Base-by-base conservation (phyloP, 257 asterid genomes). In the Fraxinus quadrangulata region DNA sequence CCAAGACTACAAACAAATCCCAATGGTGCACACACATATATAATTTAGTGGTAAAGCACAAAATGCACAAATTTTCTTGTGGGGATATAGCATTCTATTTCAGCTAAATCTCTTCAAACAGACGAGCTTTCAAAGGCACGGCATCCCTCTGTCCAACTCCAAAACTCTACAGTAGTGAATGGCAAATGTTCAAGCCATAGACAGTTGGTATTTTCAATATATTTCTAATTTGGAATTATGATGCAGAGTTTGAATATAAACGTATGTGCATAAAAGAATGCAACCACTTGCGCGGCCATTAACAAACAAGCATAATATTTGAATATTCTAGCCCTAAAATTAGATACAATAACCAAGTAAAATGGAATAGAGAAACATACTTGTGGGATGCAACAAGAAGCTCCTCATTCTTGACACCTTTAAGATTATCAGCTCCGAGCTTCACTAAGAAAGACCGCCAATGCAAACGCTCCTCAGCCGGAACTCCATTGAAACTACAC, bases 371-470 rank as follows among this genome's bases (percentile, higher is more conserved):
- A 0, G 12, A 1, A 28, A 51, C 78, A 72, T 83, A 86, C 90
- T 85, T 86, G 79, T 84, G 90, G 84, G 85, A 92, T 67, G 99
- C 99, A 79, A 94, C 97, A 78, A 90, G 91, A 40, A 92, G 97
- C 89, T 94, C 99, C 86, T 94, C 99, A 79, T 92, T 92, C 86
- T 94, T 94, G 72, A 85, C 88, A 70, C 98, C 99, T 80, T 72
- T 92, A 47, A 94, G 97, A 86, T 94, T 94, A 71, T 94, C 99
- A 11, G 97, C 91, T 78, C 97, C 99, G 34, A 94, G 86, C 86
- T 92, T 94, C 70, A 94, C 99, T 59, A 94, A 82, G 85, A 94
- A 94, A 72, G 94, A 91, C 82, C 97, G 89, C 99, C 99, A 94
- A 77, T 94, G 99, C 73, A 89, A 76, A 69, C 99, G 97, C 72